Conservation (phyloP, 768 basidiomycete species). For the Dacryopinax primogenitus region DNA sequence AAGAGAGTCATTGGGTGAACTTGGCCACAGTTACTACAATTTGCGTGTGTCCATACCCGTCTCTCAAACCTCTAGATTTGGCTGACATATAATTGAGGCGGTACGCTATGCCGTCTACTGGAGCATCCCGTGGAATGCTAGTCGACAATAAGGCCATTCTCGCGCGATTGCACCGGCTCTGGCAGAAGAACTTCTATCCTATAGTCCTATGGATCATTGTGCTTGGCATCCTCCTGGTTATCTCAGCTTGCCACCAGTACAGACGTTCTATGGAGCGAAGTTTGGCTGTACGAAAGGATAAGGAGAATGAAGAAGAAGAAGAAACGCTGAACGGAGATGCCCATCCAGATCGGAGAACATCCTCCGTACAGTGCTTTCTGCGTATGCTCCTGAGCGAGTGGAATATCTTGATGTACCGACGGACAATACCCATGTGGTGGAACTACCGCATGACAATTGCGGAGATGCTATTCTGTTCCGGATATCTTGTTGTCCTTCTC, state of each 20-base stretch:
- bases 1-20: no score
- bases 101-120: background rate
- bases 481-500: constrained; percentile 37
- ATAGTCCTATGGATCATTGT: background rate
- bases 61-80: background rate
- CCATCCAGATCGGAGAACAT: background rate
- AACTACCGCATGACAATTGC: constrained; percentile 23
- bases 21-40: no score
- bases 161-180: background rate
- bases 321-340: background rate
- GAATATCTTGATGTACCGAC: background rate
- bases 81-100: background rate
- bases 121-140: background rate
- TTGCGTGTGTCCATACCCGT: no score
- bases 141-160: background rate
- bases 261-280: background rate
- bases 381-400: background rate
- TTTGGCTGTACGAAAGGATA: background rate
- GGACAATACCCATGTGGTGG: background rate
- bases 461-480: constrained; percentile 37
- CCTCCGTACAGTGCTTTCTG: background rate
- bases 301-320: background rate
- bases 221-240: background rate
- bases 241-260: background rate
- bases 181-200: constrained; percentile 8